phyloP scores from a whole-genome alignment of 805 yeast species.

The Candida incommunis region DNA sequence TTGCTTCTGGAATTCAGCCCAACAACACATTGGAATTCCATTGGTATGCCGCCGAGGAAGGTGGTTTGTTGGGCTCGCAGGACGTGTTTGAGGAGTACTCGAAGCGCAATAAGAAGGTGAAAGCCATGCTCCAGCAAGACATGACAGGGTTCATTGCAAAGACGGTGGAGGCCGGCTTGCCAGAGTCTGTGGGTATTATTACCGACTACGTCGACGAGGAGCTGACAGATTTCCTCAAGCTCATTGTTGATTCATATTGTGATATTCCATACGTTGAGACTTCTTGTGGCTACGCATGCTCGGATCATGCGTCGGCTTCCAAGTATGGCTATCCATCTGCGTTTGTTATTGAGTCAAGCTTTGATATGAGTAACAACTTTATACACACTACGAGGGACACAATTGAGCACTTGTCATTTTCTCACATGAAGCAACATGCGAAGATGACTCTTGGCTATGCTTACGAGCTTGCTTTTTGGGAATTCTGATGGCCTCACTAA shows the following conservation, averaged over 20 bases:
- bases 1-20: conserved; percentile 34
- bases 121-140: conserved; percentile 86
- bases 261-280: conserved; percentile 60
- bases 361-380: conserved; percentile 47
- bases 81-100: conserved; percentile 54
- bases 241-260: conserved; percentile 48
- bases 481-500: too few species aligned
- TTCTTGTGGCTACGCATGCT: conserved; percentile 81
- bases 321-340: conserved; percentile 76
- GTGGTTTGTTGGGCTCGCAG: conserved; percentile 74
- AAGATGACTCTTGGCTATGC: conserved; percentile 63
- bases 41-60: conserved; percentile 92
- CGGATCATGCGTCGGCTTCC: conserved; percentile 81
- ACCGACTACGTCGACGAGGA: conserved; percentile 47
- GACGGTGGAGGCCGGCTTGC: conserved; percentile 33
- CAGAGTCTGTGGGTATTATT: conserved; percentile 67
- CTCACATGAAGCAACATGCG: conserved; percentile 69
- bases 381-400: conserved; percentile 75
- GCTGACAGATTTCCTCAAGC: conserved; percentile 47
- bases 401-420: conserved; percentile 61
- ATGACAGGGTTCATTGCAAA: conserved; percentile 72
- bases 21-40: conserved; percentile 78
- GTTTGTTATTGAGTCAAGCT: conserved; percentile 66
- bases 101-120: conserved; percentile 34
- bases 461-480: conserved; percentile 45